Evolutionary conservation across 2,329 filamentous ascomycete genomes (phyloP).

Genomic region (Corinectria fuckeliana): DNA sequence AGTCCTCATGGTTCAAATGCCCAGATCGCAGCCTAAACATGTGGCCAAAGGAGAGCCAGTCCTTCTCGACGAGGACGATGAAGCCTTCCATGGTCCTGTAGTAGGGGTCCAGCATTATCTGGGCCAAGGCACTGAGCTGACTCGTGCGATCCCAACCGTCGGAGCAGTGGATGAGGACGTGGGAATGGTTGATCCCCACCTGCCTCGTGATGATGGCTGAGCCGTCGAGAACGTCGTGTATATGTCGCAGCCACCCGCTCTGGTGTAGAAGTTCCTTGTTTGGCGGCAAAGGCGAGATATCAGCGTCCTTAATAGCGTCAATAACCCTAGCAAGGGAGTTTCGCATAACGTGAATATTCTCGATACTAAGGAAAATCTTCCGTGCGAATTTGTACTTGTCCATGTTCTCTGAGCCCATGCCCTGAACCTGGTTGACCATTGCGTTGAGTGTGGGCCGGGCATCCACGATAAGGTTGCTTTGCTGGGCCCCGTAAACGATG

Average conservation of each 20-base stretch:
- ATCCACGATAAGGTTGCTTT: conserved; percentile 94
- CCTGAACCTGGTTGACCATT: conserved; percentile 90
- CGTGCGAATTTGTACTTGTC: conserved; percentile 92
- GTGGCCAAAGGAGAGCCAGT: conserved; percentile 97
- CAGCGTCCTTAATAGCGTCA: conserved; percentile 90
- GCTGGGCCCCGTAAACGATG: conserved; percentile 86
- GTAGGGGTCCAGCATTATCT: conserved; percentile 94
- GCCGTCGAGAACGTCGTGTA: conserved; percentile 82
- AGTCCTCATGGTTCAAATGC: conserved; percentile 87
- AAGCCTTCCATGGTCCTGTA: conserved; percentile 95
- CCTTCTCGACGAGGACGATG: conserved; percentile 93
- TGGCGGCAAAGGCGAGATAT: conserved; percentile 82
- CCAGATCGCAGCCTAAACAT: conserved; percentile 96
- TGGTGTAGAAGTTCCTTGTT: conserved; percentile 81
- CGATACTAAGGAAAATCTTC: conserved; percentile 93
- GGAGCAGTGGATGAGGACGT: conserved; percentile 96
- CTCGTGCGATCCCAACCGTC: conserved; percentile 98
- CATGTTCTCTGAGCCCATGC: conserved; percentile 96
- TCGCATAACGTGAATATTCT: conserved; percentile 98
- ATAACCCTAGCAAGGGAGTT: conserved; percentile 87
- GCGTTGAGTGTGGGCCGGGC: conserved; percentile 94
- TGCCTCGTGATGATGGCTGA: conserved; percentile 84
- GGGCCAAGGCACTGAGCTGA: conserved; percentile 88
- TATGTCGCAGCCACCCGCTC: conserved; percentile 92
- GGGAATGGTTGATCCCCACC: conserved; percentile 89